A percentile compares a stretch with the other conserved stretches of the same genome.
These are phyloP conservation scores for Gamarada debralockiae DNA, from an alignment of 495 filamentous ascomycete species.

Conservation along the genomic window DNA sequence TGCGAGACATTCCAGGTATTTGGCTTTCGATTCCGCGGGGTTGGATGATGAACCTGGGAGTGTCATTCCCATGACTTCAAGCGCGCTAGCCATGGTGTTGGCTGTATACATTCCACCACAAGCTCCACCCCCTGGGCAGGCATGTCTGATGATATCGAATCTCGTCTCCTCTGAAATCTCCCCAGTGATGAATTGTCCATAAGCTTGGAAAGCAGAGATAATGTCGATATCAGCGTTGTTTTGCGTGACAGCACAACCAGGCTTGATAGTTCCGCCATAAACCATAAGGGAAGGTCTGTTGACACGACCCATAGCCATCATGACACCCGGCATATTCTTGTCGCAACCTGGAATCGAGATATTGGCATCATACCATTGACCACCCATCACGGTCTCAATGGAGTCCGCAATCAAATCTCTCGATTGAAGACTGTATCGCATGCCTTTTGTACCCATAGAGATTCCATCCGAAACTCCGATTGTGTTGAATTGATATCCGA, in stretches of 20 bases:
- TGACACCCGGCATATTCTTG: constrained; percentile 99
- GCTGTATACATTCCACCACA: constrained; percentile 99
- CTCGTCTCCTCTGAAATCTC: constrained; percentile 88
- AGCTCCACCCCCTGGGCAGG: constrained; percentile 88
- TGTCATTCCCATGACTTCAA: constrained; percentile 94
- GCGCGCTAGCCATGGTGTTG: constrained; percentile 98
- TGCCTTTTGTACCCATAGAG: constrained; percentile 79
- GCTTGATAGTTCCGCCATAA: constrained; percentile 92
- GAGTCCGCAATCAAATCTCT: constrained; percentile 95
- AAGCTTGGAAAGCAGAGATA: constrained; percentile 95
- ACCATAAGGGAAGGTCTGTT: constrained; percentile 96
- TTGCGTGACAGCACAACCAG: constrained; percentile 72
- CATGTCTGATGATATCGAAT: constrained; percentile 91
- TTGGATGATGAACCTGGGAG: constrained; percentile 90
- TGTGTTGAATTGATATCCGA: constrained; percentile 95
- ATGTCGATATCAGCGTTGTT: constrained; percentile 83
- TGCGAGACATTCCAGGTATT: constrained; percentile 79
- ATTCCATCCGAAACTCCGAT: constrained; percentile 89
- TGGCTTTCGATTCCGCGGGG: constrained; percentile 82
- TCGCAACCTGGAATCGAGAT: constrained; percentile 98
- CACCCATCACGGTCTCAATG: constrained; percentile 98
- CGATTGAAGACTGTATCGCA: constrained; percentile 93
- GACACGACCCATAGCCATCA: constrained; percentile 95
- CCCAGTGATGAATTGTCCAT: constrained; percentile 89
- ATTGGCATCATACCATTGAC: constrained; percentile 99